phyloP scores from a whole-genome alignment of 78 protist species.

The Speleostelium caveatum region DNA sequence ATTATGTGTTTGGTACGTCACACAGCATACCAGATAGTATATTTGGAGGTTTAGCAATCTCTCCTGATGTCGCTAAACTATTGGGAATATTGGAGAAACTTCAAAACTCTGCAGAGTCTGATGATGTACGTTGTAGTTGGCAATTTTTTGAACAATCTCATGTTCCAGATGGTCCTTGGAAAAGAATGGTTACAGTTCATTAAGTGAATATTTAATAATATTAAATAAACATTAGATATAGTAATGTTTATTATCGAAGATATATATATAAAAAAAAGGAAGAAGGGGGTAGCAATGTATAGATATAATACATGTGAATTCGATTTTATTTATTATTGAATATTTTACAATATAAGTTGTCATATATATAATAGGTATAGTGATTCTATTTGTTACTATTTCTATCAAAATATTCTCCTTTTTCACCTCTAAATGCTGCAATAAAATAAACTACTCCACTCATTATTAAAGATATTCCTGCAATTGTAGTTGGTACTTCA shows the following conservation, averaged over 20 bases:
- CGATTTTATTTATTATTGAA: no score
- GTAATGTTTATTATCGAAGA: neutral
- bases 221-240: slow-evolving; percentile 12
- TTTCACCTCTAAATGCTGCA: slow-evolving; percentile 58
- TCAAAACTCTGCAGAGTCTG: neutral
- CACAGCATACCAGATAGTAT: slow-evolving; percentile 19
- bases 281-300: neutral
- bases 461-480: slow-evolving; percentile 22
- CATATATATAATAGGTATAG: neutral
- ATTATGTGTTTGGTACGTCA: slow-evolving; percentile 41
- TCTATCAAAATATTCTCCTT: slow-evolving; percentile 60
- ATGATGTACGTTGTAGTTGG: slow-evolving; percentile 28
- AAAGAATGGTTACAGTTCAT: slow-evolving; percentile 6
- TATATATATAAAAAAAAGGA: neutral
- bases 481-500: slow-evolving; percentile 64
- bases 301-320: neutral
- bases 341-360: no score
- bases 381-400: neutral
- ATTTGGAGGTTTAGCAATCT: slow-evolving; percentile 25
- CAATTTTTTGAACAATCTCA: slow-evolving; percentile 17
- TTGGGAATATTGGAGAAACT: slow-evolving; percentile 9
- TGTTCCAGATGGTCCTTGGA: slow-evolving; percentile 64
- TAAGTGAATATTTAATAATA: neutral
- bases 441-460: slow-evolving; percentile 20
- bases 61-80: slow-evolving; percentile 19